Percentiles rank a stretch among this genome's conserved stretches.
phyloP scores from a whole-genome alignment of 139 green algal species.

The Closterium sp. region DNA sequence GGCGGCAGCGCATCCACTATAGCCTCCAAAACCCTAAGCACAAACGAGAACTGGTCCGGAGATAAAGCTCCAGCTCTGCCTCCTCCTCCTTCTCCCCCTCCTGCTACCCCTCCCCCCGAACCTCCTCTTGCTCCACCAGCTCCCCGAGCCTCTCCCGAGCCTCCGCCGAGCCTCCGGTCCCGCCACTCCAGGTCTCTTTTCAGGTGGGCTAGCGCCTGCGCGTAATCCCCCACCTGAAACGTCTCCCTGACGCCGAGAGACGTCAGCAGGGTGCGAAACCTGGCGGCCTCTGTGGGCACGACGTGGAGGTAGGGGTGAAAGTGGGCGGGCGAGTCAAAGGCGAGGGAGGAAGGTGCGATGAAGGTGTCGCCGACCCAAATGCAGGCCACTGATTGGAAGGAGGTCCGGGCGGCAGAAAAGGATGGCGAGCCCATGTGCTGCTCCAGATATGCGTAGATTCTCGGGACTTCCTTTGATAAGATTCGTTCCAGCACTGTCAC shows the following conservation, averaged over 20 bases:
- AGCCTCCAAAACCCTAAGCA: slow-evolving; percentile 20
- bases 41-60: slow-evolving; percentile 31
- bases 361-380: slow-evolving; percentile 59
- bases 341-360: slow-evolving; percentile 24
- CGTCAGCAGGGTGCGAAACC: slow-evolving; percentile 16
- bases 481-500: slow-evolving; percentile 1
- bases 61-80: not conserved
- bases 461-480: slow-evolving; percentile 3
- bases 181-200: slow-evolving; percentile 11
- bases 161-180: not conserved
- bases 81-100: not conserved
- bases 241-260: slow-evolving; percentile 37
- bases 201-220: slow-evolving; percentile 16
- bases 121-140: not conserved
- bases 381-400: slow-evolving; percentile 15
- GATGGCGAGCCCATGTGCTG: not conserved
- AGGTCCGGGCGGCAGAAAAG: not conserved
- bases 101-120: not conserved
- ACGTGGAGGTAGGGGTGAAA: slow-evolving; percentile 58
- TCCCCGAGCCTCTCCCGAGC: not conserved
- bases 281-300: slow-evolving; percentile 47
- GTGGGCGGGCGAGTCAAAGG: slow-evolving; percentile 41
- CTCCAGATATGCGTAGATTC: slow-evolving; percentile 31
- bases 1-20: slow-evolving; percentile 12
- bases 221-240: slow-evolving; percentile 29